Percentiles rank a stretch among this genome's conserved stretches.
phyloP scores from a whole-genome alignment of 2,329 filamentous ascomycete species.

The Colletotrichum navitas region DNA sequence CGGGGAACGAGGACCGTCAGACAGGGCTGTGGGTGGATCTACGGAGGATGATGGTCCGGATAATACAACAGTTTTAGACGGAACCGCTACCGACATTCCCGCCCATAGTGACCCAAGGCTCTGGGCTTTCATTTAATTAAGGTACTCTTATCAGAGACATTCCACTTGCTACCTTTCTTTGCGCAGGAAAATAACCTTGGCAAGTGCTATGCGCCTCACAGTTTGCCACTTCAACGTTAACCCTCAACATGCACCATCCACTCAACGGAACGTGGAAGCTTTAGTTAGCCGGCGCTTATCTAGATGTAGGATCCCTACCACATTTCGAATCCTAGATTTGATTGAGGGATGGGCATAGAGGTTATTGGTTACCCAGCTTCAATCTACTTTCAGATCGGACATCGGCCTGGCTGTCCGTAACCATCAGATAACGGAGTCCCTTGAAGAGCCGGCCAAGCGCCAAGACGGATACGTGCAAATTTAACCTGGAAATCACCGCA shows the following conservation, averaged over 20 bases:
- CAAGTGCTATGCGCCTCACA: not conserved
- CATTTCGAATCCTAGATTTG: too few species aligned
- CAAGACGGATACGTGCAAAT: not conserved
- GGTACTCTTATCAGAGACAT: not conserved
- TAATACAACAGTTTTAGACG: constrained; percentile 13
- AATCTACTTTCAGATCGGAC: too few species aligned
- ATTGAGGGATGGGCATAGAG: too few species aligned
- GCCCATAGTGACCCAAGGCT: constrained; percentile 25
- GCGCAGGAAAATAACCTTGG: not conserved
- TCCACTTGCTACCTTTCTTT: not conserved
- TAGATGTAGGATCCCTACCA: not conserved
- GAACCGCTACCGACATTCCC: constrained; percentile 34
- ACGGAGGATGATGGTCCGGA: constrained; percentile 40
- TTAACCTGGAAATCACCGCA: not conserved
- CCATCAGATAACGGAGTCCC: too few species aligned
- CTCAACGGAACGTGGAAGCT: not conserved
- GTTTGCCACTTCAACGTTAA: not conserved
- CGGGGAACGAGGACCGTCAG: not conserved
- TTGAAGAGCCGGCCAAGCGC: too few species aligned
- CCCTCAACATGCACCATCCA: not conserved
- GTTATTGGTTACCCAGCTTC: not conserved
- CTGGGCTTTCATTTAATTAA: constrained; percentile 28
- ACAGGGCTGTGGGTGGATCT: not conserved
- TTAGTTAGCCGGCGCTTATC: not conserved
- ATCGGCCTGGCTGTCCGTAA: not conserved